These are phyloP conservation scores for Pichia occidentalis DNA, from an alignment of 805 yeast species.

Conservation along the genomic window DNA sequence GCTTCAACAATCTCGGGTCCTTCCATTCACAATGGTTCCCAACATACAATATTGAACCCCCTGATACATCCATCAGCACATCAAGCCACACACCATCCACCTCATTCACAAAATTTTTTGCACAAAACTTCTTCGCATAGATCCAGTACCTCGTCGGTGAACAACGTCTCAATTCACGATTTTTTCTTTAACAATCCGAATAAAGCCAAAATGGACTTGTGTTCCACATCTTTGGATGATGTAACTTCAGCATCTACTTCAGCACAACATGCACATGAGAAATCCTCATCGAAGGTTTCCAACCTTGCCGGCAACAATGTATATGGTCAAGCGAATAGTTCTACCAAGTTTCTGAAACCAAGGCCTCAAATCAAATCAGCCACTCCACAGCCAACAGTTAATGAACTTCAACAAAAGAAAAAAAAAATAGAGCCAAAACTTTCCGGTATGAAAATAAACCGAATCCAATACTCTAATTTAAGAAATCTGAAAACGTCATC, in stretches of 20 bases:
- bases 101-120: constrained; percentile 1
- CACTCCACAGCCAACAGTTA: constrained; percentile 9
- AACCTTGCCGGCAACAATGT: too few species aligned
- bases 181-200: constrained; percentile 39
- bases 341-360: constrained; percentile 23
- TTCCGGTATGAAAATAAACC: constrained; percentile 16
- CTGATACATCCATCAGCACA: too few species aligned
- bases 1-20: too few species aligned
- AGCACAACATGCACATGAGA: not conserved
- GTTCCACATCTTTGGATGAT: constrained; percentile 14
- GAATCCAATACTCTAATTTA: constrained; percentile 8
- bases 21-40: too few species aligned
- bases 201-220: constrained; percentile 12
- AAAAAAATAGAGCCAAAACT: constrained; percentile 11
- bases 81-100: not conserved
- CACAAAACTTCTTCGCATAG: constrained; percentile 7
- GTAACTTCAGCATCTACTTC: not conserved
- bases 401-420: constrained; percentile 5
- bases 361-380: constrained; percentile 15
- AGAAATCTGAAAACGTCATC: constrained; percentile 11
- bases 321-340: constrained; percentile 1
- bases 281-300: constrained; percentile 2
- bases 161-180: constrained; percentile 42
- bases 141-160: not conserved
- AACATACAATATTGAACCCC: too few species aligned